Conservation (phyloP, 2,329 filamentous ascomycete species). For the Alternaria viburni region DNA sequence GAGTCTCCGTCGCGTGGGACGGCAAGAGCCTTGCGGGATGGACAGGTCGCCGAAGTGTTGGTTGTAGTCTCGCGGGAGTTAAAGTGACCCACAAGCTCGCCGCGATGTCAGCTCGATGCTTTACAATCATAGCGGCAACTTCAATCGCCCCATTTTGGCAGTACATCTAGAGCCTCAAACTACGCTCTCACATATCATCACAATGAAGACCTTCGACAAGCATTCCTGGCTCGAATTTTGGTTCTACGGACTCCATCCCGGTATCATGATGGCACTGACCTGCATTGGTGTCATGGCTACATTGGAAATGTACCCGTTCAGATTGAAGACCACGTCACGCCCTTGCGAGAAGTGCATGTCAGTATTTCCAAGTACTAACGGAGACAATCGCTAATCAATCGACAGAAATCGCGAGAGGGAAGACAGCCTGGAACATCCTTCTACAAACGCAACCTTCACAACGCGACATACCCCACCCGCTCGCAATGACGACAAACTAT, state of each 20-base stretch:
- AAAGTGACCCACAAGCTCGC: neutral
- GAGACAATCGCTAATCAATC: neutral
- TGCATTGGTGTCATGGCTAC: neutral
- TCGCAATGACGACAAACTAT: neutral
- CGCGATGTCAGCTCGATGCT: neutral
- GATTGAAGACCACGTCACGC: neutral
- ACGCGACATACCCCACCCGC: neutral
- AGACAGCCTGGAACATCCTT: neutral
- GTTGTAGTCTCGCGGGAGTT: neutral
- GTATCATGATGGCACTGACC: neutral
- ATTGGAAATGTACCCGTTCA: neutral
- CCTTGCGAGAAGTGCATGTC: neutral
- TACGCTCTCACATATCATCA: neutral
- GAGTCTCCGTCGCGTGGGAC: neutral
- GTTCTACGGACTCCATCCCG: neutral
- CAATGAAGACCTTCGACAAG: neutral
- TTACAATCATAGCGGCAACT: neutral
- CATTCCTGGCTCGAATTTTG: slow-evolving; percentile 1
- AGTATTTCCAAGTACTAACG: neutral
- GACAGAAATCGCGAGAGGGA: neutral
- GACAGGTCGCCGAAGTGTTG: neutral
- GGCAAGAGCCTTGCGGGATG: neutral
- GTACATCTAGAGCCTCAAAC: neutral
- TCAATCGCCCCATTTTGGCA: neutral
- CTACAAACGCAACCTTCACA: neutral